These are phyloP conservation scores for Globisporangium acanthophoron DNA, from an alignment of 352 stramenopile species.

Conservation along the genomic window DNA sequence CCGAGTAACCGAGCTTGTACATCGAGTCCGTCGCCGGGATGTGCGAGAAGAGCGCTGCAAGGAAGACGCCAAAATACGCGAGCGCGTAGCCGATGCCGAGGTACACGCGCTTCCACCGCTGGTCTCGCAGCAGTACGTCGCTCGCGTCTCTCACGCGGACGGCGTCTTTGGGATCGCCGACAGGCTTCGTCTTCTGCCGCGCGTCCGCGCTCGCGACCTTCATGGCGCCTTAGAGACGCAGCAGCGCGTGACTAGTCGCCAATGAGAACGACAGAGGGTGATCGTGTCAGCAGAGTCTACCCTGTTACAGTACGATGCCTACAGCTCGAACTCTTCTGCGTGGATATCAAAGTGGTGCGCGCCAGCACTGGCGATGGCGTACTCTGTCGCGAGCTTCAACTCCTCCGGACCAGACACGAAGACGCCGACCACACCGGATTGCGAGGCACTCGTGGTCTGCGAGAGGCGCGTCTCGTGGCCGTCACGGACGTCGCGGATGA, in stretches of 20 bases:
- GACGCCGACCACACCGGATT: not conserved
- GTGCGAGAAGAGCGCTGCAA: constrained; percentile 42
- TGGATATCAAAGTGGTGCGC: not conserved
- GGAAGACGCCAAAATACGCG: constrained; percentile 35
- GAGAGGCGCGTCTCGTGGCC: constrained; percentile 6
- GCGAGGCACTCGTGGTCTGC: not conserved
- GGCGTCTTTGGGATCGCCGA: not conserved
- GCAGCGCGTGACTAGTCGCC: no score
- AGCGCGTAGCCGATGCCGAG: constrained; percentile 27
- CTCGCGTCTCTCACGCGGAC: constrained; percentile 23
- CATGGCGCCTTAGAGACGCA: not conserved
- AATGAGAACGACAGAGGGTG: no score
- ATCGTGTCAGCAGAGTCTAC: no score
- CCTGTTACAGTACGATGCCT: not conserved
- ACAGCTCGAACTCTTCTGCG: not conserved
- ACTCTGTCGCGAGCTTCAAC: not conserved
- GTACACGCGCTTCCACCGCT: constrained; percentile 22
- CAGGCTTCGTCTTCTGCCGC: not conserved
- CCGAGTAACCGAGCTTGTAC: constrained; percentile 26
- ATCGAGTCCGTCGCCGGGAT: constrained; percentile 24
- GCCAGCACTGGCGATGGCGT: not conserved
- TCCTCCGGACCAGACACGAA: not conserved
- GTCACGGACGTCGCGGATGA: constrained; percentile 23
- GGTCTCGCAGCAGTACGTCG: constrained; percentile 31
- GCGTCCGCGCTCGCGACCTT: constrained; percentile 3